Evolutionary conservation across 177 flowering plant genomes (phyloP).

Genomic region (Telopea speciosissima): DNA sequence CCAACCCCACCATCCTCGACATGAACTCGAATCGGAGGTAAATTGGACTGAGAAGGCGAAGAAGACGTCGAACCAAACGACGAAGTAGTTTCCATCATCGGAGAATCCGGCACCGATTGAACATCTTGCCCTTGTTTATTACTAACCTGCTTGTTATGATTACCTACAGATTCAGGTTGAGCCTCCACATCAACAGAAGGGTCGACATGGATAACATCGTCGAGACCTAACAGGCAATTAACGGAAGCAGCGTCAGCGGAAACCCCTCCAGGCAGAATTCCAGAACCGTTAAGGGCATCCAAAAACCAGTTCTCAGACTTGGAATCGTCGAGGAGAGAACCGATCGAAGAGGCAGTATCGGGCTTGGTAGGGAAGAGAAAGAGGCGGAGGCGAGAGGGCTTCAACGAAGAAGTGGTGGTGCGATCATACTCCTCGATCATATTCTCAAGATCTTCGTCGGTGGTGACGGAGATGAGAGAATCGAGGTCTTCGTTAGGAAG

Average conservation of each 20-base stretch:
- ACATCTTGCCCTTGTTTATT: constrained; percentile 22
- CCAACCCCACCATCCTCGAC: constrained; percentile 28
- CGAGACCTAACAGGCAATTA: constrained; percentile 49
- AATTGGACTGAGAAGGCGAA: constrained; percentile 51
- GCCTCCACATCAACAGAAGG: constrained; percentile 20
- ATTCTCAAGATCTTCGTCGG: constrained; percentile 91
- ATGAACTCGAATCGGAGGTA: constrained; percentile 69
- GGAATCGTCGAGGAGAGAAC: constrained; percentile 56
- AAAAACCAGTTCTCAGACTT: constrained; percentile 87
- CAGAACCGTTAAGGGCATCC: constrained; percentile 62
- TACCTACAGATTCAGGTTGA: constrained; percentile 15
- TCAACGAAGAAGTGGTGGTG: constrained; percentile 20
- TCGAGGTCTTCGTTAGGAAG: constrained; percentile 91
- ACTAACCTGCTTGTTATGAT: constrained; percentile 9
- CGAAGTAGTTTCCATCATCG: constrained; percentile 54
- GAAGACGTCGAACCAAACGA: constrained; percentile 69
- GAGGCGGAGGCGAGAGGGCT: constrained; percentile 50
- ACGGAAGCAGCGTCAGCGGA: constrained; percentile 52
- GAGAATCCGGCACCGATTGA: constrained; percentile 43
- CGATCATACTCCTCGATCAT: constrained; percentile 97
- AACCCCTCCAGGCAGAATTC: constrained; percentile 42
- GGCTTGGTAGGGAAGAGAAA: constrained; percentile 61
- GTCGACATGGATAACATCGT: constrained; percentile 18
- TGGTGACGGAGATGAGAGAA: constrained; percentile 78
- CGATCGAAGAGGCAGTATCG: constrained; percentile 63